Percentiles rank a stretch among this genome's conserved stretches.
Conservation (phyloP, 225 moss, liverwort and hornwort species). For the Marchantia paleacea region DNA sequence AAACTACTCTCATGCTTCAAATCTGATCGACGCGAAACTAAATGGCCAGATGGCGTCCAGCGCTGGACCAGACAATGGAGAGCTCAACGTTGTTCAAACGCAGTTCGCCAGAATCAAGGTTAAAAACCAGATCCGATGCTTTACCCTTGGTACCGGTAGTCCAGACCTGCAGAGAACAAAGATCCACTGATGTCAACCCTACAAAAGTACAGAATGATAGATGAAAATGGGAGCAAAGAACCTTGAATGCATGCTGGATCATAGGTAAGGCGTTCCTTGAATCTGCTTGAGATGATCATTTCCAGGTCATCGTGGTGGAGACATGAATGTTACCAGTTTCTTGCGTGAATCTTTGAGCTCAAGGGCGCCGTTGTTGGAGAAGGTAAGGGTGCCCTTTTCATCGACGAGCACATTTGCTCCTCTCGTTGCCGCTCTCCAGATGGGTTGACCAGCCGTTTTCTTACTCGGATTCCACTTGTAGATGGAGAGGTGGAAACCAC, state of each 20-base stretch:
- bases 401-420: background rate
- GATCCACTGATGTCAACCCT: background rate
- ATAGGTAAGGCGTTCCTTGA: no score
- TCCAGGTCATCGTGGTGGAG: no score
- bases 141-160: background rate
- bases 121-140: conserved; percentile 1
- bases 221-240: no score
- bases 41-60: no score
- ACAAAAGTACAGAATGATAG: no score
- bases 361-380: background rate
- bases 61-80: conserved; percentile 2
- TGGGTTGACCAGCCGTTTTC: background rate
- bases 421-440: background rate
- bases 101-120: conserved; percentile 6
- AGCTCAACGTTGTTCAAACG: background rate
- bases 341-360: background rate
- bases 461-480: background rate
- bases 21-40: no score
- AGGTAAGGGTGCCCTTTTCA: background rate
- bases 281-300: no score
- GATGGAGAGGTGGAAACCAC: conserved; percentile 11
- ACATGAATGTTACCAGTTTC: background rate
- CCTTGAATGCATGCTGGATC: no score
- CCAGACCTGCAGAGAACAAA: conserved; percentile 1
- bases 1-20: no score